Evolutionary conservation across 2,329 filamentous ascomycete species (phyloP).

Genomic region (Nothophoma quercina): DNA sequence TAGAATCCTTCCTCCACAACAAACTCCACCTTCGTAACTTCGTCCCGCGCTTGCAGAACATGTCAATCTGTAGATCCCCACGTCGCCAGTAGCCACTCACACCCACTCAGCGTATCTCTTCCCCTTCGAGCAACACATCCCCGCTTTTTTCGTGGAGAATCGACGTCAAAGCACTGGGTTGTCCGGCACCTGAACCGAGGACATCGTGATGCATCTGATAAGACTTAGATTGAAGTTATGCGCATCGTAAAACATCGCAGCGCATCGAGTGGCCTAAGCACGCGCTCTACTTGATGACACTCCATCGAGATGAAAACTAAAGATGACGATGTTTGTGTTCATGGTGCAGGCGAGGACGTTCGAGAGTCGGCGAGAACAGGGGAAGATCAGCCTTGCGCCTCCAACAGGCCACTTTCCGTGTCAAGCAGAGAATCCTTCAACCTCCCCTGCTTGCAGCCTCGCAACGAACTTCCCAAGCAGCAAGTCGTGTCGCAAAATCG

Average conservation of each 20-base stretch:
- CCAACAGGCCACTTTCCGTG: not conserved
- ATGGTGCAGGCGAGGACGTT: too few relatives aligned
- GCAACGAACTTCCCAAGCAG: not conserved
- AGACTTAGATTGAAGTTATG: not conserved
- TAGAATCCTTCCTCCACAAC: conserved; percentile 9
- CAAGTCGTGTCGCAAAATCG: not conserved
- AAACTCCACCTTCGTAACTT: conserved; percentile 1
- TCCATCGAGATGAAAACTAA: not conserved
- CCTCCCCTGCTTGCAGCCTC: not conserved
- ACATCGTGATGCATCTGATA: conserved; percentile 15
- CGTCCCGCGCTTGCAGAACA: conserved; percentile 17
- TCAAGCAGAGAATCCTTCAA: not conserved
- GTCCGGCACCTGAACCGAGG: conserved; percentile 8
- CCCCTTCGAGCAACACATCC: conserved; percentile 14
- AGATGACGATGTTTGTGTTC: not conserved
- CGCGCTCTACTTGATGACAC: not conserved
- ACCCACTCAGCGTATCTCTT: not conserved
- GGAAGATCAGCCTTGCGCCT: too few relatives aligned
- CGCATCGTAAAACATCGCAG: not conserved
- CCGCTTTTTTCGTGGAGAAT: conserved; percentile 17
- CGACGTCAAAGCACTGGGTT: conserved; percentile 18
- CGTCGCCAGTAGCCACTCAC: conserved; percentile 4
- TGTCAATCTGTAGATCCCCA: conserved; percentile 27
- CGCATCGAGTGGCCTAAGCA: not conserved
- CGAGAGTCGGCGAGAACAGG: too few relatives aligned